phyloP scores from a whole-genome alignment of 1,139 yeast genomes.

The Hansenula lynferdii region DNA sequence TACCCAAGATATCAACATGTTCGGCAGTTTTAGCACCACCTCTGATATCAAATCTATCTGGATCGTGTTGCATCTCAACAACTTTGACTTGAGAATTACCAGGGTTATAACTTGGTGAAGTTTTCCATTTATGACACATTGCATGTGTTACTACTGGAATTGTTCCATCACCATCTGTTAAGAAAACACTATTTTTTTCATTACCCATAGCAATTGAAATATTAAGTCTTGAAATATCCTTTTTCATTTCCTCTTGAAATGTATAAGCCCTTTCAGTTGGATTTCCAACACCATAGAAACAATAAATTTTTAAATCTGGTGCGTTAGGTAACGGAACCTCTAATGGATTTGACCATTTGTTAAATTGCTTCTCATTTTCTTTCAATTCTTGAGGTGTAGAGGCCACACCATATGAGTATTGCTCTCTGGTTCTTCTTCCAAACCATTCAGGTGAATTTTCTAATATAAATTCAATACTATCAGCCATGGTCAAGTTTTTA shows the following conservation, averaged over 20 bases:
- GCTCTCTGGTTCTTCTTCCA: conserved; percentile 52
- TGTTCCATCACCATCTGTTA: conserved; percentile 97
- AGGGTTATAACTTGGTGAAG: conserved; percentile 70
- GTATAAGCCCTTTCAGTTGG: conserved; percentile 93
- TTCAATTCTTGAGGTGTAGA: conserved; percentile 50
- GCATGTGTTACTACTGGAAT: conserved; percentile 81
- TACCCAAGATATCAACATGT: conserved; percentile 93
- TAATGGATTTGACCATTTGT: conserved; percentile 89
- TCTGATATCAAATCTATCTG: conserved; percentile 87
- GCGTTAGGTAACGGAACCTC: conserved; percentile 91
- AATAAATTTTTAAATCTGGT: conserved; percentile 83
- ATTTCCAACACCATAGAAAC: conserved; percentile 93
- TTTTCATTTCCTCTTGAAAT: conserved; percentile 61
- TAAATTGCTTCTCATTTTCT: conserved; percentile 60
- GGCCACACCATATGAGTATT: conserved; percentile 80
- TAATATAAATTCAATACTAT: conserved; percentile 60
- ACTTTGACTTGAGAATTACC: conserved; percentile 65
- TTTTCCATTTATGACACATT: conserved; percentile 81
- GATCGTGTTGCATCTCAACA: conserved; percentile 91
- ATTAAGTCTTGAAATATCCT: conserved; percentile 44
- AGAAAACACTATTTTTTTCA: conserved; percentile 55
- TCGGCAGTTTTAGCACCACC: conserved; percentile 99
- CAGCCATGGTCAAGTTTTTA: conserved; percentile 59
- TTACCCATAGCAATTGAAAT: conserved; percentile 59
- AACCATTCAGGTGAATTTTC: conserved; percentile 76